Evolutionary conservation across 768 basidiomycete genomes (phyloP).

Genomic region (Tephrocybe rancida): DNA sequence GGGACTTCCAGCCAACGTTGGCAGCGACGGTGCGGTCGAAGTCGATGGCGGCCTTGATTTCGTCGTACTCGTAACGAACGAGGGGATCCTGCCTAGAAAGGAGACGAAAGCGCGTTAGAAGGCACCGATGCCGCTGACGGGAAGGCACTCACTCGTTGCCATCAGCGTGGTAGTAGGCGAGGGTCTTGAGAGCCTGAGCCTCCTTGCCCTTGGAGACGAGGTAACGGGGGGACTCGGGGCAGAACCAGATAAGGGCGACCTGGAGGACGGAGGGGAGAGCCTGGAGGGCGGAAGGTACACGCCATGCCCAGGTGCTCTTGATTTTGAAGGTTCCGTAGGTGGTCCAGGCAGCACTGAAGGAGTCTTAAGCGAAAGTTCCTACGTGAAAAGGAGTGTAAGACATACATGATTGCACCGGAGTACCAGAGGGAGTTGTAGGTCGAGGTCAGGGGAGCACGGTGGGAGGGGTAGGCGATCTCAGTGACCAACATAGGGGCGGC

Average conservation of each 20-base stretch:
- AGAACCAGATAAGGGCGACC: conserved; percentile 64
- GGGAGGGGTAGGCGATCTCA: conserved; percentile 82
- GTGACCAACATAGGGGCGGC: conserved; percentile 85
- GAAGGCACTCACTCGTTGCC: conserved; percentile 51
- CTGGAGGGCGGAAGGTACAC: conserved; percentile 77
- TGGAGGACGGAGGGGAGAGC: conserved; percentile 70
- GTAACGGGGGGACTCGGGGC: conserved; percentile 87
- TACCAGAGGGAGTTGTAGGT: conserved; percentile 88
- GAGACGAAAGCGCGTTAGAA: background rate
- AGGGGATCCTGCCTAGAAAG: conserved; percentile 56
- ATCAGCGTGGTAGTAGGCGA: conserved; percentile 86
- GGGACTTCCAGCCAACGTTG: conserved; percentile 69
- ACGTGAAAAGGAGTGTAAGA: conserved; percentile 13
- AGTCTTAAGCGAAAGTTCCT: background rate
- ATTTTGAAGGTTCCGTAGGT: conserved; percentile 83
- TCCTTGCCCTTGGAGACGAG: conserved; percentile 76
- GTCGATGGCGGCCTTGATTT: conserved; percentile 79
- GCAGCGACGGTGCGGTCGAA: conserved; percentile 62
- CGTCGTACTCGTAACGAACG: conserved; percentile 73
- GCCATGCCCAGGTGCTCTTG: conserved; percentile 74
- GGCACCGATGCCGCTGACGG: no score
- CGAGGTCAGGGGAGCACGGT: conserved; percentile 79
- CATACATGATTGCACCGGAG: conserved; percentile 76
- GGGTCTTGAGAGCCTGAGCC: conserved; percentile 62
- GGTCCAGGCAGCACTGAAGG: conserved; percentile 85